phyloP scores from a whole-genome alignment of 768 basidiomycete species.

The Tulasnella sp. region DNA sequence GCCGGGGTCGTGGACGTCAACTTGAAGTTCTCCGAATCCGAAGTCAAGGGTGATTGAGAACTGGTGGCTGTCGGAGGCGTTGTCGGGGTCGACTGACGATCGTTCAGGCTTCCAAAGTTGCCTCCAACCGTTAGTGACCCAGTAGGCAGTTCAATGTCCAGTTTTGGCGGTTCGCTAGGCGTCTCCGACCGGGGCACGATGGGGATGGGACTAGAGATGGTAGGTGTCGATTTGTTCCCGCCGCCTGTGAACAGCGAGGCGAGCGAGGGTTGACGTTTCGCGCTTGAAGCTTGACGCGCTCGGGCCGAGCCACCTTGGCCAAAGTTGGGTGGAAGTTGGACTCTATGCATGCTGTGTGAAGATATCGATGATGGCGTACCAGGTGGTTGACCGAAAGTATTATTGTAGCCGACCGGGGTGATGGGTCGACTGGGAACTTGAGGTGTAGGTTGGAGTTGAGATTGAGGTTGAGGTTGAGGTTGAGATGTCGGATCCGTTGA shows the following conservation, averaged over 20 bases:
- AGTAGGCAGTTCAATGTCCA: constrained; percentile 12
- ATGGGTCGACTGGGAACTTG: neutral
- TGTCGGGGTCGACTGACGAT: neutral
- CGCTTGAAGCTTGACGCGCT: constrained; percentile 18
- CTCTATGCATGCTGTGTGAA: constrained; percentile 25
- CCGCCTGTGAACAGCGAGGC: constrained; percentile 19
- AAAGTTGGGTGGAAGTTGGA: neutral
- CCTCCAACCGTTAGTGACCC: constrained; percentile 16
- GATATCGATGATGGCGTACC: constrained; percentile 28
- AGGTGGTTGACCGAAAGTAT: constrained; percentile 7
- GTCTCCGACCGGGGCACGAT: constrained; percentile 18
- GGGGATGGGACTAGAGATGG: constrained; percentile 20
- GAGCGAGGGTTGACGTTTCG: constrained; percentile 18
- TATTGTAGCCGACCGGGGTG: neutral
- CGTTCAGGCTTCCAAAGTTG: constrained; percentile 2
- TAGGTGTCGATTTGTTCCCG: constrained; percentile 21
- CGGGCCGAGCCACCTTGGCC: constrained; percentile 14
- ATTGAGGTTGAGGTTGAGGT: constrained; percentile 16
- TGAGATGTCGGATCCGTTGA: constrained; percentile 24
- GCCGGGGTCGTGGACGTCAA: neutral
- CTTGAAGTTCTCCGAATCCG: constrained; percentile 21
- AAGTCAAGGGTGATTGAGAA: constrained; percentile 5
- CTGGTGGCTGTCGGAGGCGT: neutral
- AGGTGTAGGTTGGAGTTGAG: constrained; percentile 15
- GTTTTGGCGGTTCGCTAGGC: constrained; percentile 14